Conservation (phyloP, 768 basidiomycete genomes). For the Trametes elegans region DNA sequence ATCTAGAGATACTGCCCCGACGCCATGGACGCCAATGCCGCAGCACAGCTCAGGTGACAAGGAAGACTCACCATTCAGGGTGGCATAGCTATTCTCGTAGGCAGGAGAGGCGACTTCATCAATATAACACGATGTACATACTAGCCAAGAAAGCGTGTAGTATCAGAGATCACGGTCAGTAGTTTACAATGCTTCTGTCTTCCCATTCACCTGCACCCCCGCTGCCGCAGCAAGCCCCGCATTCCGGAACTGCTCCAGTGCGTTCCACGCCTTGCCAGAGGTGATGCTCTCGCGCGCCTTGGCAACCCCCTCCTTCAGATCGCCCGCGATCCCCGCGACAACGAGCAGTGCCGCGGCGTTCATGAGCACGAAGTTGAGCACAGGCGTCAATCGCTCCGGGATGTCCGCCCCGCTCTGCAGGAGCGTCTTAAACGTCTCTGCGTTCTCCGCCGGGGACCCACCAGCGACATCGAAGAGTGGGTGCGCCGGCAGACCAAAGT, state of each 20-base stretch:
- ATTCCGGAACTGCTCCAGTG: slow-evolving; percentile 29
- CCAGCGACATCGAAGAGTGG: slow-evolving; percentile 70
- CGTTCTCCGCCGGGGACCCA: slow-evolving; percentile 77
- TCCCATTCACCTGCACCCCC: background rate
- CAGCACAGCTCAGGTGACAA: no score
- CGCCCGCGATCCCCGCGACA: slow-evolving; percentile 68
- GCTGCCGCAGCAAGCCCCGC: slow-evolving; percentile 22
- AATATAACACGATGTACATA: background rate
- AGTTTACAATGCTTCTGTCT: background rate
- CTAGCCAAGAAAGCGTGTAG: background rate
- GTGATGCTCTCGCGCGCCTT: slow-evolving; percentile 28
- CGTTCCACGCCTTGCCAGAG: slow-evolving; percentile 31
- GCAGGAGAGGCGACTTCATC: background rate
- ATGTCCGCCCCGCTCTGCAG: slow-evolving; percentile 56
- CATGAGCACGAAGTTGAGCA: slow-evolving; percentile 85
- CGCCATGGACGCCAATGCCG: no score
- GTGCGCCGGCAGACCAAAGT: slow-evolving; percentile 77
- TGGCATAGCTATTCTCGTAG: no score
- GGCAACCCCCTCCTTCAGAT: slow-evolving; percentile 20
- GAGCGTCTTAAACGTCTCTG: slow-evolving; percentile 64
- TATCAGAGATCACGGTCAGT: background rate
- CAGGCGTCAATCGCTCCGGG: slow-evolving; percentile 56
- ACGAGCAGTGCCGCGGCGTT: slow-evolving; percentile 89
- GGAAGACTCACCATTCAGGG: no score
- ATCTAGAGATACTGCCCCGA: no score